phyloP scores from a whole-genome alignment of 2,329 filamentous ascomycete genomes.

The Fragosphaeria purpurea region DNA sequence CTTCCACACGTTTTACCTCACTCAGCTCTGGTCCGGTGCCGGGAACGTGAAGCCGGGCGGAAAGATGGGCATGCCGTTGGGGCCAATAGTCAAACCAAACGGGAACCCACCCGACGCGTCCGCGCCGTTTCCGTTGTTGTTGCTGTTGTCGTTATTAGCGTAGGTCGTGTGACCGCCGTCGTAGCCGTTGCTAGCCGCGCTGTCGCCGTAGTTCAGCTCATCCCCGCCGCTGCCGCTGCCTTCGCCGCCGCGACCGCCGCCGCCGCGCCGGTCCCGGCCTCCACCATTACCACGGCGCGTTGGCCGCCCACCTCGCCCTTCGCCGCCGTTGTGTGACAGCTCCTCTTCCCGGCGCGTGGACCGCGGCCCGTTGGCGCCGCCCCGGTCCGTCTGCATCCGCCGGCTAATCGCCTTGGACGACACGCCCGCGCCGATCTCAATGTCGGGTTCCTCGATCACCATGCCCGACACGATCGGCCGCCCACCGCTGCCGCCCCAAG shows the following conservation, averaged over 20 bases:
- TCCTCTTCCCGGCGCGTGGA: constrained; percentile 39
- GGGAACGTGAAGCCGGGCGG: constrained; percentile 34
- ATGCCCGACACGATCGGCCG: constrained; percentile 69
- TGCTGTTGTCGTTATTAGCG: not conserved
- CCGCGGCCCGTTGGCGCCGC: constrained; percentile 54
- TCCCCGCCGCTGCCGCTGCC: constrained; percentile 10
- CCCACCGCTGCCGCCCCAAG: constrained; percentile 87
- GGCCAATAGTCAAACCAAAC: constrained; percentile 32
- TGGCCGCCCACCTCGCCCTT: constrained; percentile 13
- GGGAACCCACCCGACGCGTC: constrained; percentile 27
- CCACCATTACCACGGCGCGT: constrained; percentile 8
- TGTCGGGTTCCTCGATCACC: constrained; percentile 93
- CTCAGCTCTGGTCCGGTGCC: constrained; percentile 5
- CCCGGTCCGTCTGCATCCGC: constrained; percentile 59
- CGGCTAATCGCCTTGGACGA: constrained; percentile 79
- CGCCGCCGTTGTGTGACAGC: constrained; percentile 9
- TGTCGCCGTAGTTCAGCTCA: constrained; percentile 15
- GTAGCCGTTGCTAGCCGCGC: constrained; percentile 7
- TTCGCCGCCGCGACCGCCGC: constrained; percentile 17
- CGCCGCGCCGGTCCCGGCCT: constrained; percentile 12
- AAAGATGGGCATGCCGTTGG: constrained; percentile 41
- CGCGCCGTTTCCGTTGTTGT: constrained; percentile 15
- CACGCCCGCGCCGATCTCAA: constrained; percentile 94
- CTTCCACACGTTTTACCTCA: too few species aligned
- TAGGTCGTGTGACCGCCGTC: not conserved